phyloP scores from a whole-genome alignment of 2,329 filamentous ascomycete genomes.

The Diaporthe citriasiana region DNA sequence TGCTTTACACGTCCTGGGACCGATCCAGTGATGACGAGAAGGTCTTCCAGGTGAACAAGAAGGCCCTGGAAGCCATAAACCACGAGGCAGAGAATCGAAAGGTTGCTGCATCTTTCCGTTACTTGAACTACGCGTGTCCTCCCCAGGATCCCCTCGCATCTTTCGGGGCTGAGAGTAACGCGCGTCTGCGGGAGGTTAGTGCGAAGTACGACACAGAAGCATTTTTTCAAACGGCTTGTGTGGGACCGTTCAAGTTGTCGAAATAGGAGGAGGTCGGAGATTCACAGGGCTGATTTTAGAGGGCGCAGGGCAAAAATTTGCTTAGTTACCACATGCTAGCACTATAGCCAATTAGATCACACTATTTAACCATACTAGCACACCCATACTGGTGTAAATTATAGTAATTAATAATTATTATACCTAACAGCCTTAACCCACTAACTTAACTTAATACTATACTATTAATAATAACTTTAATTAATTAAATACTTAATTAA shows the following conservation, averaged over 20 bases:
- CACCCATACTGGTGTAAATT: too few relatives aligned
- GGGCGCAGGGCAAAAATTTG: too few relatives aligned
- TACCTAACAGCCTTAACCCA: too few relatives aligned
- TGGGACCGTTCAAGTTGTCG: background rate
- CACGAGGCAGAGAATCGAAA: background rate
- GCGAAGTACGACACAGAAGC: conserved; percentile 37
- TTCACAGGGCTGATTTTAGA: too few relatives aligned
- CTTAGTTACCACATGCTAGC: too few relatives aligned
- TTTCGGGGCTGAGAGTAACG: conserved; percentile 36
- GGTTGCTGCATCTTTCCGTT: conserved; percentile 25
- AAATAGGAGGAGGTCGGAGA: too few relatives aligned
- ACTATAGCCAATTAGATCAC: too few relatives aligned
- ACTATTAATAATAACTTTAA: too few relatives aligned
- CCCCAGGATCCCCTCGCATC: conserved; percentile 35
- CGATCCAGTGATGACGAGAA: background rate
- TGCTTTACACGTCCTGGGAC: background rate
- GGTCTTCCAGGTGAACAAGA: background rate
- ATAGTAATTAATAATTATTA: too few relatives aligned
- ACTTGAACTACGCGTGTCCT: conserved; percentile 39
- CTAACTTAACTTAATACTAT: too few relatives aligned
- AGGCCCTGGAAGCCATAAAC: background rate
- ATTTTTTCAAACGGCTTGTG: conserved; percentile 31
- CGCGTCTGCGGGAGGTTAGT: conserved; percentile 32
- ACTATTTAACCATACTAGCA: too few relatives aligned
- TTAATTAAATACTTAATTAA: too few relatives aligned